These are phyloP conservation scores for Obba rivulosa DNA, from an alignment of 768 basidiomycete species.

Conservation along the genomic window DNA sequence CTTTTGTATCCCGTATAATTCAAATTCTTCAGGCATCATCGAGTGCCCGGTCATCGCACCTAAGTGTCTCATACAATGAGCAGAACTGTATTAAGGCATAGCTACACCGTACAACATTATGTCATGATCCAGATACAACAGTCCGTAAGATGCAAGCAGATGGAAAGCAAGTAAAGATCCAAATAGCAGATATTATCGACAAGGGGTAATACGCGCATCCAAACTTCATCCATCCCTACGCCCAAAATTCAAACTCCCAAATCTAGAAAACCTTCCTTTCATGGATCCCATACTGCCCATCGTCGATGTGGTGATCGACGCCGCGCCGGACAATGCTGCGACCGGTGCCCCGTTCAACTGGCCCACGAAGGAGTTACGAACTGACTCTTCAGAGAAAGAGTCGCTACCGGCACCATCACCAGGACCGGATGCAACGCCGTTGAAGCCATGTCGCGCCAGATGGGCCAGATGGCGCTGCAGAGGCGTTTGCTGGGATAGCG, in stretches of 20 bases:
- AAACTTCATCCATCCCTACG: constrained; percentile 27
- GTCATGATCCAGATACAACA: constrained; percentile 16
- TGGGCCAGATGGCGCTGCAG: constrained; percentile 79
- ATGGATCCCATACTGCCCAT: constrained; percentile 64
- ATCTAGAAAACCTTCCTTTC: constrained; percentile 69
- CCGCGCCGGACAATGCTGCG: constrained; percentile 30
- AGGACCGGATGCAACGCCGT: constrained; percentile 74
- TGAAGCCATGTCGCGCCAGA: constrained; percentile 77
- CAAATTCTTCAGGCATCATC: too few relatives aligned
- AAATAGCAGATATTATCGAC: not conserved
- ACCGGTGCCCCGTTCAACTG: constrained; percentile 45
- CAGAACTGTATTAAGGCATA: constrained; percentile 2
- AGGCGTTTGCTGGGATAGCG: constrained; percentile 56
- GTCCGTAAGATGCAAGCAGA: constrained; percentile 5
- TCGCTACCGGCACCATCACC: constrained; percentile 54
- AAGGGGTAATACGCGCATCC: not conserved
- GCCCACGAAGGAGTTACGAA: constrained; percentile 71
- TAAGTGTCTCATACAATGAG: too few relatives aligned
- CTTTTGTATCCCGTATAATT: too few relatives aligned
- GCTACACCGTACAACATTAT: constrained; percentile 18
- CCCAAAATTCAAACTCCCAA: constrained; percentile 70
- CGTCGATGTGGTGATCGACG: constrained; percentile 59
- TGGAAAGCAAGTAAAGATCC: not conserved
- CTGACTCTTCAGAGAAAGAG: constrained; percentile 60
- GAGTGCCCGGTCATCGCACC: too few relatives aligned